Percentiles rank a stretch among this genome's conserved stretches.
Conservation (phyloP, 1,284 basidiomycete species). For the Boletus semigastroideus region DNA sequence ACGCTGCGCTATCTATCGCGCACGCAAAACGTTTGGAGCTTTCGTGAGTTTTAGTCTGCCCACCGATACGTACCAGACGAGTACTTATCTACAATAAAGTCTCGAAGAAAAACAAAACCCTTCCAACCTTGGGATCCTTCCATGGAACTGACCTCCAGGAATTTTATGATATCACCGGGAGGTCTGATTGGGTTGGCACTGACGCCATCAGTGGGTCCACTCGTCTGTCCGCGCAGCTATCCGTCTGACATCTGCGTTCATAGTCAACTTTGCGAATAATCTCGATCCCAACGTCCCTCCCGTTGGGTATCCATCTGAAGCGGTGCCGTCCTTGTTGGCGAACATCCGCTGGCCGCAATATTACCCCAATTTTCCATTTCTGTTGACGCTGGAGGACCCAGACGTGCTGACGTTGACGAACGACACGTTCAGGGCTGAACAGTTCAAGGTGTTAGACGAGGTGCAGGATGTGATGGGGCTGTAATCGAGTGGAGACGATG, state of each 20-base stretch:
- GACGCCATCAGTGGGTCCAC: slow-evolving; percentile 14
- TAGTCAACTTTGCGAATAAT: slow-evolving; percentile 19
- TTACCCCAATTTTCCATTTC: not conserved
- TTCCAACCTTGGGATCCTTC: not conserved
- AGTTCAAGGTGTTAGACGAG: not conserved
- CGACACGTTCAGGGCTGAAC: not conserved
- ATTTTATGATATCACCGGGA: slow-evolving; percentile 14
- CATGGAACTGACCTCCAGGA: slow-evolving; percentile 18
- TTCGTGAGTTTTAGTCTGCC: not conserved
- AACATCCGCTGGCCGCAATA: slow-evolving; percentile 3
- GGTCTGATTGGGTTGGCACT: slow-evolving; percentile 18
- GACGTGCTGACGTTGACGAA: not conserved
- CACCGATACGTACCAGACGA: not conserved
- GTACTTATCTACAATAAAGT: not conserved
- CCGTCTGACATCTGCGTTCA: no score
- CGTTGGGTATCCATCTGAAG: slow-evolving; percentile 1
- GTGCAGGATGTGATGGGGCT: not conserved
- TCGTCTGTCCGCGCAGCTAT: not conserved
- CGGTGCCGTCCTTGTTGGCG: slow-evolving; percentile 1
- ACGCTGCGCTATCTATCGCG: not conserved
- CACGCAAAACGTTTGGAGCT: not conserved
- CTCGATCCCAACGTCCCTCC: slow-evolving; percentile 13
- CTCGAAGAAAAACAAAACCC: not conserved
- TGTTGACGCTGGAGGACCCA: not conserved
- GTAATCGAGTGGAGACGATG: no score